Base-by-base conservation (phyloP, 2,329 filamentous ascomycete genomes). In the Neonectria ditissima region DNA sequence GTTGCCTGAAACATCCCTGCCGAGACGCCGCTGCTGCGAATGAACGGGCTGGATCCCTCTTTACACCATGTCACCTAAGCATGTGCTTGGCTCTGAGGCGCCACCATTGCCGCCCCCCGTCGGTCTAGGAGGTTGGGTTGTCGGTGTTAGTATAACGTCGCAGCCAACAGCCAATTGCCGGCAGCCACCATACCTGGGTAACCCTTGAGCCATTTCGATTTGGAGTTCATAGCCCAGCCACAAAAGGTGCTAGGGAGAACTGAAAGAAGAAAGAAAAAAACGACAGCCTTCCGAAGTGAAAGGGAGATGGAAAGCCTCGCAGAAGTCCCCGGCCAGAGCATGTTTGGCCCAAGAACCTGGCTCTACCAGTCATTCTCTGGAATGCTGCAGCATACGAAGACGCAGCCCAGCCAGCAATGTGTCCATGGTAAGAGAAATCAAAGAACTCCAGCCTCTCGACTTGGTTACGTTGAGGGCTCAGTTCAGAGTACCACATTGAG, bases 231-330 rank as follows among this genome's bases (percentile, higher is more conserved):
- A 13, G 14, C 34, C 34, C 34, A 37, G 34, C 34, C 34, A 37
- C 34, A n/a, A 6, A 14, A 37, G 16, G 34, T 37, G 14, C 16
- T 14, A 37, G 20, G 20, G 24, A 41, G 51, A 44, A 14, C 43
- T 22, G 20, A 56, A 22, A 18, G 9, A 26, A 26, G 24, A 18
- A 26, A 26, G 24, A 18, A 50, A 61, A 58, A 63, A 60, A 60
- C 52, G 47, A 66, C 59, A 56, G 32, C 55, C 50, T 26, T 51
- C 41, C 53, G 18, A 18, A 39, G 56, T 22, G 3, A 28, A 51
- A n/a, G 43, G 44, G 10, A 32, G 26, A 28, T 34, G 26, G 26
- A 51, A 18, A 37, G 47, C 39, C 56, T 53, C 48, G 53, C 48
- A 37, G 16, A 37, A n/a, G 34, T n/a, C 34, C 34, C 34, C 34